Conservation (phyloP, 2,329 filamentous ascomycete species). For the Phialocephala subalpina region DNA sequence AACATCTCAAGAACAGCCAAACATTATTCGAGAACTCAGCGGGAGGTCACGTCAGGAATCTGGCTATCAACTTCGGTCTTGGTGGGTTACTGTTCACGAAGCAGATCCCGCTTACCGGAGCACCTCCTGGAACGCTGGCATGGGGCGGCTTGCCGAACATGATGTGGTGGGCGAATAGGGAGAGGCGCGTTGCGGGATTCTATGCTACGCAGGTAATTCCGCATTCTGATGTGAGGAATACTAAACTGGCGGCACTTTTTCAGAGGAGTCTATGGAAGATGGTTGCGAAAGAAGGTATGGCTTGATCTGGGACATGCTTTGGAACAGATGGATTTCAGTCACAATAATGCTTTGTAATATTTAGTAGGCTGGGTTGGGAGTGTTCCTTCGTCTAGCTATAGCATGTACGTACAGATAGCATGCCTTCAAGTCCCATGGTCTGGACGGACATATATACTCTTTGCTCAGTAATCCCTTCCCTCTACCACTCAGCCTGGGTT, state of each 20-base stretch:
- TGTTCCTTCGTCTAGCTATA: no score
- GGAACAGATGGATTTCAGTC: neutral
- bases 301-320: neutral
- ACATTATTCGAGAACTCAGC: conserved; percentile 19
- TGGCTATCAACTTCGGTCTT: conserved; percentile 48
- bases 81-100: conserved; percentile 50
- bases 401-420: no score
- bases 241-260: conserved; percentile 2
- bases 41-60: conserved; percentile 47
- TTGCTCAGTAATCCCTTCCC: no score
- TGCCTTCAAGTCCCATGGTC: no score
- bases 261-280: conserved; percentile 1
- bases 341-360: no score
- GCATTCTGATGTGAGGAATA: conserved; percentile 2
- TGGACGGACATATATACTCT: no score
- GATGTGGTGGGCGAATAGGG: conserved; percentile 52
- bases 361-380: no score
- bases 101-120: conserved; percentile 44
- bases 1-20: neutral
- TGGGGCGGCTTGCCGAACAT: conserved; percentile 57
- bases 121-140: conserved; percentile 49
- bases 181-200: conserved; percentile 49
- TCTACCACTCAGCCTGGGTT: no score
- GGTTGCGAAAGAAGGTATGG: neutral
- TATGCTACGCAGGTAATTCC: conserved; percentile 54